Base-by-base conservation (phyloP, 2,329 filamentous ascomycete species). In the Dothideomycetidae sp. region DNA sequence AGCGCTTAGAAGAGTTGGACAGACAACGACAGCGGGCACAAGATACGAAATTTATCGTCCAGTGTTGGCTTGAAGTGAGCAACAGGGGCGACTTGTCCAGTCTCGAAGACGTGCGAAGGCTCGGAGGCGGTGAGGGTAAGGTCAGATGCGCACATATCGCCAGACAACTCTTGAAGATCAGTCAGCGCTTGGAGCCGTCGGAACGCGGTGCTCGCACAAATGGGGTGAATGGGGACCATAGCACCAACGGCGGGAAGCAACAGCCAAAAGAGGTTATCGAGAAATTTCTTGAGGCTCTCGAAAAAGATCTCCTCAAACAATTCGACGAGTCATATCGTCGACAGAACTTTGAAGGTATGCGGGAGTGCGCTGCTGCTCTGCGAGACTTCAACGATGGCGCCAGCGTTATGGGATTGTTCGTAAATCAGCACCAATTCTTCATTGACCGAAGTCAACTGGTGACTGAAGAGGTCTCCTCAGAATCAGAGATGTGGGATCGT, bases 401-500 rank as follows among this genome's bases (percentile, higher is more conserved):
- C 40, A 96, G 86, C 55, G 90, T 96, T 42, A 93, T 94, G 58
- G 88, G 83, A 10, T 70, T 88, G 9, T 98, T 96, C 57, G 88
- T 98, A 53, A 98, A 98, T 54, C 90, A 98, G 57, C 92, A 98
- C 60, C 85, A 93, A 53, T 98, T 98, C 68, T 98, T 98, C 62
- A 94, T 98, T 53, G 90, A 96, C 54, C 72, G 86, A 16, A 90
- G 85, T 48, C 88, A 96, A 56, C 67, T 98, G 40, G 78, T 93
- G 34, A 81, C 79, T 0, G 86, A 93, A 50, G 86, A 93, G 55
- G 74, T 93, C 11, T 71, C 70, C 2, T 71, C 73, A 10, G 82
- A 90, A 49, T 71, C 63, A n/a, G 68, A 73, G 33, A 70, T 63
- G 38, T 94, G 88, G 86, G 88, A 96, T 40, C 78, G 79, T 48